A percentile compares a stretch with the other conserved stretches of the same genome.
Conservation (phyloP, 2,329 filamentous ascomycete species). For the Diaporthe vaccinii region DNA sequence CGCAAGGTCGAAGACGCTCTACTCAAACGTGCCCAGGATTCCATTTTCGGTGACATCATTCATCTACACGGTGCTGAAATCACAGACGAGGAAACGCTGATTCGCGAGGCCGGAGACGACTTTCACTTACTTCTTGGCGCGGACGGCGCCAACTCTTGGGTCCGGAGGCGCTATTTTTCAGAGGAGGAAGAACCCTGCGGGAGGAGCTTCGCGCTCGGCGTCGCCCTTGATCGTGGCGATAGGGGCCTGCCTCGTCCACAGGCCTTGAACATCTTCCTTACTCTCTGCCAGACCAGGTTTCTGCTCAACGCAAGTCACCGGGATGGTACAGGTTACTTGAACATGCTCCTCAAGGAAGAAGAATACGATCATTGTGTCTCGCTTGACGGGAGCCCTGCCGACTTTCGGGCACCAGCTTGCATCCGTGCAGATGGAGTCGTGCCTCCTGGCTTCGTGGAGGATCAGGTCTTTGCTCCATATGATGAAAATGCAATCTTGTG, state of each 20-base stretch:
- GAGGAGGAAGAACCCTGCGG: conserved; percentile 53
- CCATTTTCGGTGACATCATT: conserved; percentile 49
- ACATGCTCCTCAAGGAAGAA: conserved; percentile 54
- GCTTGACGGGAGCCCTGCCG: conserved; percentile 49
- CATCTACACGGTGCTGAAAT: conserved; percentile 47
- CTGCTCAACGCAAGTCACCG: conserved; percentile 53
- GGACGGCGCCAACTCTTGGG: conserved; percentile 54
- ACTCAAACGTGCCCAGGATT: conserved; percentile 51
- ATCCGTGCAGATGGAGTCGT: conserved; percentile 48
- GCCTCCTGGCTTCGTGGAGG: conserved; percentile 49
- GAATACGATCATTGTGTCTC: conserved; percentile 53
- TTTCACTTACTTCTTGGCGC: conserved; percentile 54
- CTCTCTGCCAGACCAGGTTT: conserved; percentile 53
- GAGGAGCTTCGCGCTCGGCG: conserved; percentile 51
- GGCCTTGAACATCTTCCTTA: conserved; percentile 53
- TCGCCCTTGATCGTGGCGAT: conserved; percentile 51
- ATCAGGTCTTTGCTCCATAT: conserved; percentile 51
- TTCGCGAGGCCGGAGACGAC: conserved; percentile 41
- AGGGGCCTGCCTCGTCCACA: conserved; percentile 52
- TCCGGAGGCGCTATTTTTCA: conserved; percentile 51
- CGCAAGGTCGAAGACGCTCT: conserved; percentile 55
- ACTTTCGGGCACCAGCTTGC: conserved; percentile 52
- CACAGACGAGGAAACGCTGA: not conserved
- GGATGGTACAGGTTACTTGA: conserved; percentile 52
- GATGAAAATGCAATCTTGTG: conserved; percentile 49